Evolutionary conservation across 441 rosid genomes (phyloP).

Genomic region (Manihot esculenta): DNA sequence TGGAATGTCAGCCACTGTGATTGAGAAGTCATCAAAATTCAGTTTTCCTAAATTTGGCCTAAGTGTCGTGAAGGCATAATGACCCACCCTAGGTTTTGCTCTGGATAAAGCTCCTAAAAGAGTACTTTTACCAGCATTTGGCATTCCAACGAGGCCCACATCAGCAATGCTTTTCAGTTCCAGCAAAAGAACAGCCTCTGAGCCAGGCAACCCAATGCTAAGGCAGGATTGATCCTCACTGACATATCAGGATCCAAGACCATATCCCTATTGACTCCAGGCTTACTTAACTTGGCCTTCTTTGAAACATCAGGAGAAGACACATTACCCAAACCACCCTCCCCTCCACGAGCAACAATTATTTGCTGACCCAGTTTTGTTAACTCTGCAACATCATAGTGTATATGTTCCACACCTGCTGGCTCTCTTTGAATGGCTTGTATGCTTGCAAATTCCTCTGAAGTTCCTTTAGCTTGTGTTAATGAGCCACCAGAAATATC

Average conservation of each 20-base stretch:
- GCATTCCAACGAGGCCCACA: constrained; percentile 91
- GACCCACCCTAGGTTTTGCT: constrained; percentile 79
- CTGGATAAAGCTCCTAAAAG: constrained; percentile 81
- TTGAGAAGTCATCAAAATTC: constrained; percentile 67
- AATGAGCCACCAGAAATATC: constrained; percentile 17
- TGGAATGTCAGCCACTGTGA: constrained; percentile 89
- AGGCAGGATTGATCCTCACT: constrained; percentile 35
- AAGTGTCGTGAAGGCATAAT: constrained; percentile 82
- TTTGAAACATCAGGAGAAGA: constrained; percentile 38
- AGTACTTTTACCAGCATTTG: constrained; percentile 91
- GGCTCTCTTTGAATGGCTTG: constrained; percentile 26
- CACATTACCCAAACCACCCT: constrained; percentile 79
- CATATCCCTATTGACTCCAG: constrained; percentile 12
- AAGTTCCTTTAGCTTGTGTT: constrained; percentile 3
- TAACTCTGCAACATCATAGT: constrained; percentile 64
- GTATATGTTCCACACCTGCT: constrained; percentile 37
- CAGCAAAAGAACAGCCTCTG: constrained; percentile 53
- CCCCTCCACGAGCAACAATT: constrained; percentile 70
- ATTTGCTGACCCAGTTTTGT: constrained; percentile 63
- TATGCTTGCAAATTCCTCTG: constrained; percentile 17
- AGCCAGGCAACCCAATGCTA: constrained; percentile 57
- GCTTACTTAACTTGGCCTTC: constrained; percentile 39
- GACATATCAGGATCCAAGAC: constrained; percentile 24
- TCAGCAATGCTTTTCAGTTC: constrained; percentile 94
- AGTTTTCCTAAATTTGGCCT: constrained; percentile 84